Evolutionary conservation across 768 basidiomycete genomes (phyloP).

Genomic region (Mycena epipterygia): DNA sequence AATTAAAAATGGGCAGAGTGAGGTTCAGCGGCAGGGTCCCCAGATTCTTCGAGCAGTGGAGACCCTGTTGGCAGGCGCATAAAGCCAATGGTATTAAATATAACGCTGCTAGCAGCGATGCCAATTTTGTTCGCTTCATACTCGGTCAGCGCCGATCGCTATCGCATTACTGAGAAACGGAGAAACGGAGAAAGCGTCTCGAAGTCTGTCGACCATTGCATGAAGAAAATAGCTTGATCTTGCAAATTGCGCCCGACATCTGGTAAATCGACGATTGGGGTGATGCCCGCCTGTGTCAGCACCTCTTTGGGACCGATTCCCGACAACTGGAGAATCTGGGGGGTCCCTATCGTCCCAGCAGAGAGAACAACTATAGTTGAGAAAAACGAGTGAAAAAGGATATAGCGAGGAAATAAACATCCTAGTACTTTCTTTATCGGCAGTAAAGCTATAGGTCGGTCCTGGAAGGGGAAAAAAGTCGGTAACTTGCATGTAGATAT

Average conservation of each 20-base stretch:
- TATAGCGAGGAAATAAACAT: background rate
- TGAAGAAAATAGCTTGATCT: constrained; percentile 41
- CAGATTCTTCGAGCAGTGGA: background rate
- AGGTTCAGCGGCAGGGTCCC: constrained; percentile 25
- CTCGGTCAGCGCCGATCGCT: constrained; percentile 13
- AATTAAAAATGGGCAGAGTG: constrained; percentile 21
- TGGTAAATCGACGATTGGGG: constrained; percentile 49
- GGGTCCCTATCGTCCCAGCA: constrained; percentile 47
- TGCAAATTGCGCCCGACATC: constrained; percentile 60
- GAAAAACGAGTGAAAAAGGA: background rate
- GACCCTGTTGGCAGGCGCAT: constrained; percentile 12
- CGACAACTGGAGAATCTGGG: constrained; percentile 48
- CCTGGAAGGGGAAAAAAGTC: too few species aligned
- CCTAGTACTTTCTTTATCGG: constrained; percentile 26
- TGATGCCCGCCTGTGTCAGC: constrained; percentile 46
- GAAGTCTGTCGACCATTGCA: constrained; percentile 22
- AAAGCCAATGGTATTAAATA: constrained; percentile 27
- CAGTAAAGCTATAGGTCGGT: constrained; percentile 17
- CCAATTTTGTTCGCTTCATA: constrained; percentile 19
- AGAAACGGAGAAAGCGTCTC: constrained; percentile 1
- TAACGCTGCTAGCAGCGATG: constrained; percentile 10
- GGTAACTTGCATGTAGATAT: too few species aligned
- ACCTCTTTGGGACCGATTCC: constrained; percentile 51
- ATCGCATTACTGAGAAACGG: constrained; percentile 13
- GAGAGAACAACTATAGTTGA: constrained; percentile 43